A percentile compares a stretch with the other conserved stretches of the same genome.
phyloP scores from a whole-genome alignment of 345 rosid genomes.

The Hibiscus tridactylites region DNA sequence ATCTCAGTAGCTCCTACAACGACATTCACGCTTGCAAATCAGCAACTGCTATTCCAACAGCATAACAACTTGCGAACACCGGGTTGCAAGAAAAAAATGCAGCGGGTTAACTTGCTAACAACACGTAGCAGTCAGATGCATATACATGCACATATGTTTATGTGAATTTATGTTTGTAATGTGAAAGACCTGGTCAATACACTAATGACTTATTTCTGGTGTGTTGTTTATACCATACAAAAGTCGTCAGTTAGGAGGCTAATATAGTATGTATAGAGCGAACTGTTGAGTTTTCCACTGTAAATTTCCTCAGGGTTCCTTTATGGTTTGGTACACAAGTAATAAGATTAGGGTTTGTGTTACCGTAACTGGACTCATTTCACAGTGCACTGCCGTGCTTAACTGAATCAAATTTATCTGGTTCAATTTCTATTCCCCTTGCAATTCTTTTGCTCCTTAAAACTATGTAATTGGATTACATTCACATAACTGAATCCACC shows the following conservation, averaged over 20 bases:
- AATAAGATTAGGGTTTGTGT: no score
- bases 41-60: conserved; percentile 21
- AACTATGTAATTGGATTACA: neutral
- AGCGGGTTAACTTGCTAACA: neutral
- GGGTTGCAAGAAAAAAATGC: neutral
- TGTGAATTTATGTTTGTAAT: neutral
- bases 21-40: conserved; percentile 15
- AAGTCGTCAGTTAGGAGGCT: conserved; percentile 12
- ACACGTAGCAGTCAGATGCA: neutral
- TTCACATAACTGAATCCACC: neutral
- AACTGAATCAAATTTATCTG: neutral
- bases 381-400: neutral
- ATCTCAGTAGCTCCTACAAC: conserved; percentile 7
- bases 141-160: neutral
- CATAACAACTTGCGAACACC: neutral
- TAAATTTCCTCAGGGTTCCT: neutral
- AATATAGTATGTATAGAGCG: conserved; percentile 20
- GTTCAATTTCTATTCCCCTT: neutral
- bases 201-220: neutral
- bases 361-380: neutral
- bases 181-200: neutral
- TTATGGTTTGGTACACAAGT: neutral
- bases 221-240: conserved; percentile 3
- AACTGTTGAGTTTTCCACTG: conserved; percentile 7
- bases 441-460: neutral